Evolutionary conservation across 495 filamentous ascomycete species (phyloP).

Genomic region (Podospora didyma): DNA sequence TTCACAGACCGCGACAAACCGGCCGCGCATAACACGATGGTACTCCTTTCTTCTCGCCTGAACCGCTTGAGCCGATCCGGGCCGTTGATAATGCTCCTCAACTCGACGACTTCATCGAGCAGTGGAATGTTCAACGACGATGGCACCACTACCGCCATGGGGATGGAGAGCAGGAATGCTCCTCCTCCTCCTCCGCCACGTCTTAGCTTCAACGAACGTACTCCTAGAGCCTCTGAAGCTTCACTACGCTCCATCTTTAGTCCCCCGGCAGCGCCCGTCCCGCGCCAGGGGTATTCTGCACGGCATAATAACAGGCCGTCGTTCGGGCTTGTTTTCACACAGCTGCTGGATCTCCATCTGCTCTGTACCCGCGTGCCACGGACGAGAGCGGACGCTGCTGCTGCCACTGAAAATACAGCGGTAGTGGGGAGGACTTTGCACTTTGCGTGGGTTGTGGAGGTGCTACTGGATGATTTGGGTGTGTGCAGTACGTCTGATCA

Average conservation of each 20-base stretch:
- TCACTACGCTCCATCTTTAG: background rate
- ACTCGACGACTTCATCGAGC: slow-evolving; percentile 25
- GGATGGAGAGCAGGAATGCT: background rate
- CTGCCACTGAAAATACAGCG: background rate
- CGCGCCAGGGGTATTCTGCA: background rate
- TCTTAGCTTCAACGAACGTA: background rate
- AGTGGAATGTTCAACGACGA: background rate
- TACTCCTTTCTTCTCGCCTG: slow-evolving; percentile 31
- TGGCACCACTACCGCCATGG: background rate
- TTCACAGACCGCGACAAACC: slow-evolving; percentile 36
- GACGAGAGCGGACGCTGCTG: slow-evolving; percentile 18
- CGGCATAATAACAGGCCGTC: slow-evolving; percentile 30
- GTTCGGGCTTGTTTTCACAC: slow-evolving; percentile 39
- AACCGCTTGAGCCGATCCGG: slow-evolving; percentile 25
- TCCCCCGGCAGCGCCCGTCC: background rate
- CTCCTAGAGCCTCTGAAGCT: background rate
- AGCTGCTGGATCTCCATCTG: slow-evolving; percentile 42
- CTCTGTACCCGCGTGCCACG: slow-evolving; percentile 37
- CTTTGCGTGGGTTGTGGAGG: slow-evolving; percentile 38
- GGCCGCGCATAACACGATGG: slow-evolving; percentile 30
- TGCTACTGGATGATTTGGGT: slow-evolving; percentile 41
- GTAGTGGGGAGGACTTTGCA: slow-evolving; percentile 1
- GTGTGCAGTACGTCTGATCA: slow-evolving; percentile 13
- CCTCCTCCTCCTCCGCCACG: slow-evolving; percentile 22
- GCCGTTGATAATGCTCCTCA: slow-evolving; percentile 40